A percentile compares a stretch with the other conserved stretches of the same genome.
Evolutionary conservation across 164 flowering plant genomes (phyloP).

Genomic region (Aristolochia fimbriata): DNA sequence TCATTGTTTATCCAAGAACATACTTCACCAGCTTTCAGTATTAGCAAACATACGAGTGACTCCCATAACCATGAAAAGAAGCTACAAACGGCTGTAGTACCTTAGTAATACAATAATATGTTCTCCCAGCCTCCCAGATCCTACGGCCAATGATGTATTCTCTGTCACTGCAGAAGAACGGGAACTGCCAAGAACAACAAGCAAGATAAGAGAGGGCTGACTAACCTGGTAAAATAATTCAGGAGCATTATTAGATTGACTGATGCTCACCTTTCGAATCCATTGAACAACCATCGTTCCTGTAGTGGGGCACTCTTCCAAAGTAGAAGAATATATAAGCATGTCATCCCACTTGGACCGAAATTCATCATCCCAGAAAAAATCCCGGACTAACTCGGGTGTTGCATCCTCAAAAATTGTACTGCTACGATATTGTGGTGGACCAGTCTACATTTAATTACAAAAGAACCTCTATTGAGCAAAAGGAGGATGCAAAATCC

Average conservation of each 20-base stretch:
- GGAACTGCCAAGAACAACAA: slow-evolving; percentile 37
- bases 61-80: too few species aligned
- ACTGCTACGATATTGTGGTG: slow-evolving; percentile 65
- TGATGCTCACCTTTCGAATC: slow-evolving; percentile 50
- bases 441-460: slow-evolving; percentile 35
- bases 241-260: not conserved
- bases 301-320: slow-evolving; percentile 51
- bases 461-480: slow-evolving; percentile 4
- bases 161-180: slow-evolving; percentile 68
- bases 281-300: slow-evolving; percentile 79
- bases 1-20: too few species aligned
- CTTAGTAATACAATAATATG: slow-evolving; percentile 75
- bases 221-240: not conserved
- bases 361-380: slow-evolving; percentile 82
- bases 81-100: slow-evolving; percentile 15
- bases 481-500: slow-evolving; percentile 4
- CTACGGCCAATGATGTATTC: slow-evolving; percentile 70
- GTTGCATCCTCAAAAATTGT: slow-evolving; percentile 63
- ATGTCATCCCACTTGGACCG: slow-evolving; percentile 71
- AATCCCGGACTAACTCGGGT: slow-evolving; percentile 65
- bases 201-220: slow-evolving; percentile 5
- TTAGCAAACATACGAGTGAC: too few species aligned
- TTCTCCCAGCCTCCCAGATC: slow-evolving; percentile 47
- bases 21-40: too few species aligned
- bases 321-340: slow-evolving; percentile 35